phyloP scores from a whole-genome alignment of 2,329 filamentous ascomycete genomes.

The Aureobasidium pullulans region DNA sequence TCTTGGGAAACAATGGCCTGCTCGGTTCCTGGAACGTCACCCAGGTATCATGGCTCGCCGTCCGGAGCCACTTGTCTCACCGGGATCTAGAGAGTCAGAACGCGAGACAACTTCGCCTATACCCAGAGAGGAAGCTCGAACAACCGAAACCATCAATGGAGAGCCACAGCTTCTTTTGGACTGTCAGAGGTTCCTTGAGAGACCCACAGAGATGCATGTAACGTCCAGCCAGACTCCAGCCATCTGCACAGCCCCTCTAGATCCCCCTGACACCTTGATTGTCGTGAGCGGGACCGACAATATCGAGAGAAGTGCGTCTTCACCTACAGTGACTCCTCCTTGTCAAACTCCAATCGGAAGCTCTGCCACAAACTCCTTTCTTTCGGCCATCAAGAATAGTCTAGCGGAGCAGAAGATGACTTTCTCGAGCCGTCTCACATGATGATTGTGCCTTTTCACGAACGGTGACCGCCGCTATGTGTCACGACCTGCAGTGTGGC shows the following conservation, averaged over 20 bases:
- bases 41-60: neutral
- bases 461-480: neutral
- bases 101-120: neutral
- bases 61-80: neutral
- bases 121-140: neutral
- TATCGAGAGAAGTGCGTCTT: neutral
- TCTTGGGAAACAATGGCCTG: conserved; percentile 6
- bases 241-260: neutral
- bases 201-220: neutral
- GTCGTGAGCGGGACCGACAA: neutral
- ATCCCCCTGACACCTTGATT: neutral
- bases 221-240: neutral
- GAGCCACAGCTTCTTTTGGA: neutral
- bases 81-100: neutral
- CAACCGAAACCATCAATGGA: neutral
- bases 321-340: neutral
- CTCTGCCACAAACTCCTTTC: neutral
- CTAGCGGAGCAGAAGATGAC: conserved; percentile 9
- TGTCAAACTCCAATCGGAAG: neutral
- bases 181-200: neutral
- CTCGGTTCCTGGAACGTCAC: conserved; percentile 9
- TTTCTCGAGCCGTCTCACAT: neutral
- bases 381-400: neutral
- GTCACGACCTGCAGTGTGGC: neutral
- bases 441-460: neutral